phyloP scores from a whole-genome alignment of 148 eudicot genomes.

The Camellia sinensis region DNA sequence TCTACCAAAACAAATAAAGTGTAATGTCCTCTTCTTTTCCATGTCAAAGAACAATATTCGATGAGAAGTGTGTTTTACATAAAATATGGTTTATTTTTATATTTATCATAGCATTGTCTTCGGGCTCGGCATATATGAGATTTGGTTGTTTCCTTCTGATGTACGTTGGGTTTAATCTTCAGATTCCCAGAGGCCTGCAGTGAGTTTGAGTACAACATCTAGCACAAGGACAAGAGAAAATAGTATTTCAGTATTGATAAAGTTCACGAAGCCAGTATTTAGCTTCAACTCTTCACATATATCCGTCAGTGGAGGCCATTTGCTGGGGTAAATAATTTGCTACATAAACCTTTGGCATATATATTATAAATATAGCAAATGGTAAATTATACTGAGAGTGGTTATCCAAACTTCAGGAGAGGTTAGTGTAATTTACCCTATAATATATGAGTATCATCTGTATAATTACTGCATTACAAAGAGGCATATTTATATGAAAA shows the following conservation, averaged over 20 bases:
- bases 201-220: slow-evolving; percentile 63
- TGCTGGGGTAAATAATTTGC: slow-evolving; percentile 42
- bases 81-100: too few species aligned
- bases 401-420: too few species aligned
- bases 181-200: slow-evolving; percentile 79
- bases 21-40: too few species aligned
- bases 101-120: neutral
- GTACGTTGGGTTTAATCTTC: slow-evolving; percentile 21
- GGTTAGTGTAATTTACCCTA: neutral
- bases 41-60: too few species aligned
- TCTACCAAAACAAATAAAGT: too few species aligned
- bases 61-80: too few species aligned
- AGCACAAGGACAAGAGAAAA: slow-evolving; percentile 63
- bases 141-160: neutral
- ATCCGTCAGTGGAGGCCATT: slow-evolving; percentile 62
- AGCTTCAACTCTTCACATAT: slow-evolving; percentile 79
- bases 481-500: neutral
- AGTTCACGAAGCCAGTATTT: slow-evolving; percentile 85
- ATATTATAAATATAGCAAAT: neutral
- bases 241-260: slow-evolving; percentile 46
- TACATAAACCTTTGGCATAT: neutral
- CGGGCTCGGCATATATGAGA: neutral
- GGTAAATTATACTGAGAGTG: too few species aligned
- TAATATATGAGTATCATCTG: neutral
- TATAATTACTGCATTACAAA: neutral